A percentile compares a stretch with the other conserved stretches of the same genome.
phyloP scores from a whole-genome alignment of 257 asterid genomes.

The Solanum tarijense region DNA sequence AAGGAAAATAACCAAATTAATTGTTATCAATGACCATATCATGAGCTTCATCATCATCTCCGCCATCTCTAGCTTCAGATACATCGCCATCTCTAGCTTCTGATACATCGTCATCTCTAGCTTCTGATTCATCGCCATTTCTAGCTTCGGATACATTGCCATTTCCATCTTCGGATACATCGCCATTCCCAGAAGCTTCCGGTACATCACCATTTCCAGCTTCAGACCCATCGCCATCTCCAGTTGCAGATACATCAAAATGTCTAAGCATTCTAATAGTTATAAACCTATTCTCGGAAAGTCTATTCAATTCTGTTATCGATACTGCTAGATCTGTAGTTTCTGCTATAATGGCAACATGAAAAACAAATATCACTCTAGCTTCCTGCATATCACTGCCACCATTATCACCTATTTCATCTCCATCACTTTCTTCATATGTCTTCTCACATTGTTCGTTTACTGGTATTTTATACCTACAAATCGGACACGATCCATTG shows the following conservation, averaged over 20 bases:
- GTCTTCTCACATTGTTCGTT: neutral
- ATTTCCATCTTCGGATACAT: neutral
- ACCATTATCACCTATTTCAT: neutral
- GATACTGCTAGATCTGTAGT: neutral
- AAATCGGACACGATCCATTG: slow-evolving; percentile 39
- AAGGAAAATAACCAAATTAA: neutral
- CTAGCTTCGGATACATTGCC: neutral
- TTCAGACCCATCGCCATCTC: too few relatives aligned
- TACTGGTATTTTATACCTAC: slow-evolving; percentile 34
- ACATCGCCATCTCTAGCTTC: neutral
- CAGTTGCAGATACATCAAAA: too few relatives aligned
- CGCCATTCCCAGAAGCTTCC: too few relatives aligned
- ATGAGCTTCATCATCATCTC: neutral
- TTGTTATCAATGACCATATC: neutral
- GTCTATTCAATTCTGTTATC: neutral
- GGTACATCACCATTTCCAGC: too few relatives aligned
- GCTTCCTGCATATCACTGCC: neutral
- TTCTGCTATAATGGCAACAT: neutral
- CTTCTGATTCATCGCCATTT: neutral
- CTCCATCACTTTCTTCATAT: neutral
- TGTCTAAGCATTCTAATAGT: too few relatives aligned
- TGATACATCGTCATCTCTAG: neutral
- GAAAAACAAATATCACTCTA: neutral
- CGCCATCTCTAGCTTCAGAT: neutral
- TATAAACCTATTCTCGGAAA: neutral